Percentiles rank a stretch among this genome's conserved stretches.
Conservation (phyloP, 169 alveolate genomes). For the Pseudocohnilembus persalinus region DNA sequence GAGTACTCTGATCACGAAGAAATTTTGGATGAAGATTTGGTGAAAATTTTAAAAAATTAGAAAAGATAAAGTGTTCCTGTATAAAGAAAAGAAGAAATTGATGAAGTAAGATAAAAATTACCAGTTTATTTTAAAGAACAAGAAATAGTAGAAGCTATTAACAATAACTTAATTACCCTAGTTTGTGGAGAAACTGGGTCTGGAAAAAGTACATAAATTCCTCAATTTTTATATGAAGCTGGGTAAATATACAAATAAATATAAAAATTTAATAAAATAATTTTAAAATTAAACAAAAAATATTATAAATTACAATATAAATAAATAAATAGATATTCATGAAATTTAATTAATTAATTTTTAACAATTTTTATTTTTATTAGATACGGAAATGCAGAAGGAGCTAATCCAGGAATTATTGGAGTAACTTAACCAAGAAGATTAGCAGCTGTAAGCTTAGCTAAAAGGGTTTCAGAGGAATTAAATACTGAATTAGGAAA, state of each 20-base stretch:
- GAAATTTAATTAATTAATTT: too few relatives aligned
- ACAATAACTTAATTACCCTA: constrained; percentile 82
- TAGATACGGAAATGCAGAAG: constrained; percentile 44
- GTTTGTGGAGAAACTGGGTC: constrained; percentile 95
- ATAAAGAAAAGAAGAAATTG: constrained; percentile 46
- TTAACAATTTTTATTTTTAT: too few relatives aligned
- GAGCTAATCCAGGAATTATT: constrained; percentile 38
- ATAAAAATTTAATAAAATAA: too few relatives aligned
- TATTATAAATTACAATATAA: too few relatives aligned
- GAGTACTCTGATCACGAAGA: constrained; percentile 13
- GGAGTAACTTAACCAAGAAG: constrained; percentile 88
- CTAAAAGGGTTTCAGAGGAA: constrained; percentile 83
- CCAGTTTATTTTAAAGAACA: constrained; percentile 81
- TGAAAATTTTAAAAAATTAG: background rate
- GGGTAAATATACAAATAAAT: too few relatives aligned
- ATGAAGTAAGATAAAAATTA: constrained; percentile 50
- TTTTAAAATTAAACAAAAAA: too few relatives aligned
- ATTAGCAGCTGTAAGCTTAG: constrained; percentile 85
- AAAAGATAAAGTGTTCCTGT: constrained; percentile 18
- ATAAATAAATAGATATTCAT: too few relatives aligned
- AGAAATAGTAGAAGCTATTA: constrained; percentile 80
- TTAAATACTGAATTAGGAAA: constrained; percentile 64
- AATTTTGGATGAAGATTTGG: background rate
- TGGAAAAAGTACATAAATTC: constrained; percentile 89
- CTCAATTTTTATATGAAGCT: constrained; percentile 74